Conservation (phyloP, 768 basidiomycete genomes). For the Tulasnella calospora region DNA sequence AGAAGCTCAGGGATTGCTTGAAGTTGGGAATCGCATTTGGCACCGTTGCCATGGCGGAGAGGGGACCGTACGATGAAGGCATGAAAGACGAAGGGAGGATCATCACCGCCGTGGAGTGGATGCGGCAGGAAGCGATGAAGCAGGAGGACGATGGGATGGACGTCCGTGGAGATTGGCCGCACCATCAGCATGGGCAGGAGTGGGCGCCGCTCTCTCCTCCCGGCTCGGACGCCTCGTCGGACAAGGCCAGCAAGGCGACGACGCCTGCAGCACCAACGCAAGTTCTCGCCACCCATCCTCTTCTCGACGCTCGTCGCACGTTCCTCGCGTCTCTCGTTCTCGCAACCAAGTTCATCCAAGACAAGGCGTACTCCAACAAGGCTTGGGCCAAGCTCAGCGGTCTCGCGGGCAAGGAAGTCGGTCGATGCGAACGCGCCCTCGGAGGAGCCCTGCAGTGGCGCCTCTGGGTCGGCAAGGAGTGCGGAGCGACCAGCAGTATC, state of each 20-base stretch:
- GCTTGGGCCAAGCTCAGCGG: conserved; percentile 96
- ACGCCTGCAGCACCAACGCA: conserved; percentile 51
- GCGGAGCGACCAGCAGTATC: conserved; percentile 33
- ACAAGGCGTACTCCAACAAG: conserved; percentile 86
- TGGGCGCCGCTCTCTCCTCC: conserved; percentile 15
- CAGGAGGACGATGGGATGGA: not conserved
- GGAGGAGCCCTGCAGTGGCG: conserved; percentile 84
- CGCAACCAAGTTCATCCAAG: conserved; percentile 89
- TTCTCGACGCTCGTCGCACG: conserved; percentile 81
- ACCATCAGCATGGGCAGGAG: not conserved
- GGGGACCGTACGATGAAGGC: conserved; percentile 26
- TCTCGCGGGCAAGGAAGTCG: conserved; percentile 76
- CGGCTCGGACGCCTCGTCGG: not conserved
- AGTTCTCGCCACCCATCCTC: conserved; percentile 40
- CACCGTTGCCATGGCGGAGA: conserved; percentile 20
- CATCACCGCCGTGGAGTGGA: conserved; percentile 6
- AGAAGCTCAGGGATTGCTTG: conserved; percentile 18
- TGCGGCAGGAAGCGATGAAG: conserved; percentile 13
- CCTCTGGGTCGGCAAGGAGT: conserved; percentile 82
- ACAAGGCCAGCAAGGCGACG: not conserved
- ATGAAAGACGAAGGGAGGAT: conserved; percentile 24
- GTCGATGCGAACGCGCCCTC: conserved; percentile 81
- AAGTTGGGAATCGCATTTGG: conserved; percentile 20
- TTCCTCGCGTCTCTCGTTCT: conserved; percentile 85
- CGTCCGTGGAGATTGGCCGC: not conserved